phyloP scores from a whole-genome alignment of 805 yeast species.

The baker's yeast (Saccharomyces cerevisiae) region DNA sequence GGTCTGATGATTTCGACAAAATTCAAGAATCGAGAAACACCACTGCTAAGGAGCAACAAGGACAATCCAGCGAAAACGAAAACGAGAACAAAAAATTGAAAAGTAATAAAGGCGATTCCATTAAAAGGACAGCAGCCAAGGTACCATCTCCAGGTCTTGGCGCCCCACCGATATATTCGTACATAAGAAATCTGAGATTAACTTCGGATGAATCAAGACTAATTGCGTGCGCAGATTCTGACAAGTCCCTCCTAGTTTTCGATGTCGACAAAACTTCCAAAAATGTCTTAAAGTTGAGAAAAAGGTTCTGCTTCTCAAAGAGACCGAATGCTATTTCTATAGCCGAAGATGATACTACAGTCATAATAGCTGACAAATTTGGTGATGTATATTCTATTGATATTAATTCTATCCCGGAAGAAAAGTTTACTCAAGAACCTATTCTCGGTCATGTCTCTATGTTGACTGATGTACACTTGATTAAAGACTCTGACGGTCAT shows the following conservation, averaged over 20 bases:
- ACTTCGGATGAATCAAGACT: slow-evolving; percentile 46
- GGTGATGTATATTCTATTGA: slow-evolving; percentile 81
- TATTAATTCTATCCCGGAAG: slow-evolving; percentile 34
- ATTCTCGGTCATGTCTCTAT: slow-evolving; percentile 93
- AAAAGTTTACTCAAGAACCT: slow-evolving; percentile 41
- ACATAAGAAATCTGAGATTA: slow-evolving; percentile 55
- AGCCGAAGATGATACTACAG: slow-evolving; percentile 39
- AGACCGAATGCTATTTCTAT: slow-evolving; percentile 81
- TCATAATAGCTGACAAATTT: slow-evolving; percentile 85
- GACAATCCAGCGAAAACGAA: slow-evolving; percentile 23
- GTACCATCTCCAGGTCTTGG: slow-evolving; percentile 59
- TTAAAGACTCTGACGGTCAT: slow-evolving; percentile 29
- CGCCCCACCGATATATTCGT: slow-evolving; percentile 58
- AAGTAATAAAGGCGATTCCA: slow-evolving; percentile 34
- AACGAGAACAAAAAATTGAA: slow-evolving; percentile 31
- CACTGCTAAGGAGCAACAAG: slow-evolving; percentile 34
- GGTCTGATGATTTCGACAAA: slow-evolving; percentile 55
- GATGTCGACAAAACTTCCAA: slow-evolving; percentile 26
- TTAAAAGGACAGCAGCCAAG: slow-evolving; percentile 47
- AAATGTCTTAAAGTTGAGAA: slow-evolving; percentile 43
- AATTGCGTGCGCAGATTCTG: slow-evolving; percentile 70
- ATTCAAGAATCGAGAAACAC: slow-evolving; percentile 37
- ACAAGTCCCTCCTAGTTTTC: slow-evolving; percentile 69
- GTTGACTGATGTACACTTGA: slow-evolving; percentile 63
- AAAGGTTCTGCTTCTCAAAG: slow-evolving; percentile 77